These are phyloP conservation scores for Hysterangium stoloniferum DNA, from an alignment of 768 basidiomycete genomes.

Conservation along the genomic window DNA sequence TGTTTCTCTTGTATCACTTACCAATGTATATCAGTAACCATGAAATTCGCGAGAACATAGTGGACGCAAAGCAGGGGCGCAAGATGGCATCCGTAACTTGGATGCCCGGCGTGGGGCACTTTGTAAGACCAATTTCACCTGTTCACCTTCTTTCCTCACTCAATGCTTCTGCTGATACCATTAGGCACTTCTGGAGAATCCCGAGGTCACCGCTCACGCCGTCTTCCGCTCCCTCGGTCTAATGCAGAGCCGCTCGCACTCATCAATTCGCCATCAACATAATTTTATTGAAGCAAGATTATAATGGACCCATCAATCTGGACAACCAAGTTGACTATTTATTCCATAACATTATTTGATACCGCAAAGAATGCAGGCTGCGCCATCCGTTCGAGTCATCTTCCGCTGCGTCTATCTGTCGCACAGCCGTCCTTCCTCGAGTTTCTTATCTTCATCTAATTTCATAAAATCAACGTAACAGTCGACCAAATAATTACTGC, in stretches of 20 bases:
- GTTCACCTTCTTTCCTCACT: background rate
- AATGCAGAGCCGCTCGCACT: background rate
- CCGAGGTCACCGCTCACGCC: conserved; percentile 1
- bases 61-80: conserved; percentile 33
- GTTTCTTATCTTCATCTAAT: too few species aligned
- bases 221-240: background rate
- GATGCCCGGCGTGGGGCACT: conserved; percentile 39
- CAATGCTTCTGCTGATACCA: background rate
- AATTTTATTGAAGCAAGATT: background rate
- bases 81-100: conserved; percentile 35
- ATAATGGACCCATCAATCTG: too few species aligned
- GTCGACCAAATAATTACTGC: too few species aligned
- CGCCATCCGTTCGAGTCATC: too few species aligned
- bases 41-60: conserved; percentile 37
- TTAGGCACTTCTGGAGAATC: conserved; percentile 9
- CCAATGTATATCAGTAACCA: conserved; percentile 26
- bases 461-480: too few species aligned
- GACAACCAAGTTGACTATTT: too few species aligned
- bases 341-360: too few species aligned
- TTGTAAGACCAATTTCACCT: conserved; percentile 25
- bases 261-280: too few species aligned
- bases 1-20: too few species aligned
- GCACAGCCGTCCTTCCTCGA: too few species aligned
- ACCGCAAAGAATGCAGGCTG: too few species aligned
- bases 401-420: too few species aligned